Conservation (phyloP, 768 basidiomycete species). For the Rhodotorula paludigena region DNA sequence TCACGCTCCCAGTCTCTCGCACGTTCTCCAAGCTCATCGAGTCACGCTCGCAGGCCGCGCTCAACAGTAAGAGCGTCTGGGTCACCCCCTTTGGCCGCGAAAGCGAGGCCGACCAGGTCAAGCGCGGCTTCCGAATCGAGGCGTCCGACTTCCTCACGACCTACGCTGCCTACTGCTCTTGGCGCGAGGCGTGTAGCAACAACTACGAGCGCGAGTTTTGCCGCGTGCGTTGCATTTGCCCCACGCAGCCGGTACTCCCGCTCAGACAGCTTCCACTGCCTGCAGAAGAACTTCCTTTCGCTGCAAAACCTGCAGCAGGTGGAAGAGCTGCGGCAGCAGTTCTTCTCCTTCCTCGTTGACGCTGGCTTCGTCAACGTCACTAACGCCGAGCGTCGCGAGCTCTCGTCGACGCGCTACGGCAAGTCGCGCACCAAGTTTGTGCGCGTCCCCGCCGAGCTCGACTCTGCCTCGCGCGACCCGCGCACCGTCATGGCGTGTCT, state of each 20-base stretch:
- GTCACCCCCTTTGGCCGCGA: conserved; percentile 81
- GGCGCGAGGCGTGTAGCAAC: conserved; percentile 71
- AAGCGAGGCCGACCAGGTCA: conserved; percentile 77
- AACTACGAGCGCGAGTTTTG: conserved; percentile 68
- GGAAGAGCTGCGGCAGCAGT: conserved; percentile 89
- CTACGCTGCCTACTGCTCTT: conserved; percentile 81
- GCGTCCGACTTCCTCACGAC: conserved; percentile 93
- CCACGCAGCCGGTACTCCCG: too few relatives aligned
- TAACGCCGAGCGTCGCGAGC: conserved; percentile 60
- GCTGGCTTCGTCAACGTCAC: conserved; percentile 74
- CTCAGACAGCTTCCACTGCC: conserved; percentile 40
- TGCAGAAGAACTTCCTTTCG: conserved; percentile 26
- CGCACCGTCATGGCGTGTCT: conserved; percentile 73
- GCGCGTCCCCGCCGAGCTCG: conserved; percentile 62
- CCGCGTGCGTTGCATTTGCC: conserved; percentile 67
- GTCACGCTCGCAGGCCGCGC: conserved; percentile 53
- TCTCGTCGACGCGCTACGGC: conserved; percentile 60
- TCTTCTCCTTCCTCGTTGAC: conserved; percentile 81
- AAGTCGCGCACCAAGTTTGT: conserved; percentile 73
- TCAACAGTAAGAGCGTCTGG: conserved; percentile 92
- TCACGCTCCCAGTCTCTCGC: too few relatives aligned
- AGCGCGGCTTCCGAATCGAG: conserved; percentile 69
- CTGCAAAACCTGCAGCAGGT: conserved; percentile 84
- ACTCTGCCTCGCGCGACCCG: conserved; percentile 63
- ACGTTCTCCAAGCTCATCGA: not conserved